Conservation (phyloP, 371 early-diverging fungal species). For the Mortierella sp. region DNA sequence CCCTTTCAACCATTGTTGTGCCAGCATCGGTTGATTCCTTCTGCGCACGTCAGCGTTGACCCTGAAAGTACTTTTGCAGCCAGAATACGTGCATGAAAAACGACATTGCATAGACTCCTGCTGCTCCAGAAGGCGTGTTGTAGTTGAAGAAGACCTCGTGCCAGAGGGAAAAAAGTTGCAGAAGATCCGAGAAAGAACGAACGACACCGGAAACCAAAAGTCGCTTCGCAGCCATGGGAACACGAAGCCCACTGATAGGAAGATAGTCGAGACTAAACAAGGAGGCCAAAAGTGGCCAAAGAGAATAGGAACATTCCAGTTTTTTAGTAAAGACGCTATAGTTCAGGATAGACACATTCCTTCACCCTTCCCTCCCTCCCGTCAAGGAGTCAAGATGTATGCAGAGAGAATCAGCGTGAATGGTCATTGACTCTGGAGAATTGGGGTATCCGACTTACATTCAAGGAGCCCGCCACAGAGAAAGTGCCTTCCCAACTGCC, state of each 20-base stretch:
- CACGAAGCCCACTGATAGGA: conserved; percentile 10
- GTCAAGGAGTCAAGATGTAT: too few species aligned
- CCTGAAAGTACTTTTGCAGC: conserved; percentile 9
- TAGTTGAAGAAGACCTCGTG: conserved; percentile 25
- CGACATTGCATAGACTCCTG: neutral
- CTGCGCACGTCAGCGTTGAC: neutral
- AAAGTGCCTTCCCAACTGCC: neutral
- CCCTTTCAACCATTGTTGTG: neutral
- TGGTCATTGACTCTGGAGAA: too few species aligned
- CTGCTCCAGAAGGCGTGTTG: neutral
- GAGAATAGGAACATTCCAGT: neutral
- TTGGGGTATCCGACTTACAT: conserved; percentile 1
- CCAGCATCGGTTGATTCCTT: neutral
- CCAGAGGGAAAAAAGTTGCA: neutral
- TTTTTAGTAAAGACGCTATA: neutral
- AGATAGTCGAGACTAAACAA: conserved; percentile 6
- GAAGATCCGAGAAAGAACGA: conserved; percentile 1
- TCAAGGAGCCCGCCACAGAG: conserved; percentile 12
- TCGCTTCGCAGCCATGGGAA: conserved; percentile 10
- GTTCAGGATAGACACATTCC: neutral
- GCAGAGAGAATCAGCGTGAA: too few species aligned
- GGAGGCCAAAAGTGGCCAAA: neutral
- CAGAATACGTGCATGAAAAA: conserved; percentile 15
- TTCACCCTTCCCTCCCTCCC: too few species aligned
- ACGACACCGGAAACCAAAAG: conserved; percentile 3